These are phyloP conservation scores for Paecilomyces variotii DNA, from an alignment of 2,329 filamentous ascomycete species.

Conservation along the genomic window DNA sequence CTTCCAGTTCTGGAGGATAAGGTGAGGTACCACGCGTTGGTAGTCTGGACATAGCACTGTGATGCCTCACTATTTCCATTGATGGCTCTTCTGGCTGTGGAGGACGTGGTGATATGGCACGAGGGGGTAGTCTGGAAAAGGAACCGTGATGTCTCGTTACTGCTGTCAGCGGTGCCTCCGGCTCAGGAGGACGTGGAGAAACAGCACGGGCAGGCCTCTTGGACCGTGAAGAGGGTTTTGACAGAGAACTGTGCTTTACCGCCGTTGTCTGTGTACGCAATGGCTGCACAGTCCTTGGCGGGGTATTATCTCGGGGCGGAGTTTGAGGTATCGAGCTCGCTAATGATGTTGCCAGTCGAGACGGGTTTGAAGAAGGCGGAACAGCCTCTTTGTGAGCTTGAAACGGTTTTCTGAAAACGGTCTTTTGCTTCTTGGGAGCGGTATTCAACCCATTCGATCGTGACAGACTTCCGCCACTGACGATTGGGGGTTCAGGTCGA, in stretches of 20 bases:
- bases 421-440: constrained; percentile 52
- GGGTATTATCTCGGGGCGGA: constrained; percentile 26
- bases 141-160: neutral
- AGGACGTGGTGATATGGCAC: constrained; percentile 3
- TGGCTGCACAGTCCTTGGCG: constrained; percentile 23
- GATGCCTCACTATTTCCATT: constrained; percentile 1
- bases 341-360: constrained; percentile 28
- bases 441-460: constrained; percentile 37
- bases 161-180: neutral
- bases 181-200: constrained; percentile 1
- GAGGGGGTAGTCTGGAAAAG: constrained; percentile 7
- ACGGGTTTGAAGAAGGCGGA: constrained; percentile 29
- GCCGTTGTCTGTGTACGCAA: constrained; percentile 30
- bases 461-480: constrained; percentile 42
- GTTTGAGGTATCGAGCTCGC: constrained; percentile 28
- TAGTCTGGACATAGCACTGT: constrained; percentile 10
- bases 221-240: constrained; percentile 17
- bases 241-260: constrained; percentile 27
- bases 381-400: constrained; percentile 51
- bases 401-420: constrained; percentile 55
- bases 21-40: neutral
- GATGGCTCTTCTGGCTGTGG: constrained; percentile 10
- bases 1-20: neutral
- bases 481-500: constrained; percentile 45
- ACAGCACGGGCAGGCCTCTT: neutral